phyloP scores from a whole-genome alignment of 202 grass and related monocot genomes.

The Panicum virgatum region DNA sequence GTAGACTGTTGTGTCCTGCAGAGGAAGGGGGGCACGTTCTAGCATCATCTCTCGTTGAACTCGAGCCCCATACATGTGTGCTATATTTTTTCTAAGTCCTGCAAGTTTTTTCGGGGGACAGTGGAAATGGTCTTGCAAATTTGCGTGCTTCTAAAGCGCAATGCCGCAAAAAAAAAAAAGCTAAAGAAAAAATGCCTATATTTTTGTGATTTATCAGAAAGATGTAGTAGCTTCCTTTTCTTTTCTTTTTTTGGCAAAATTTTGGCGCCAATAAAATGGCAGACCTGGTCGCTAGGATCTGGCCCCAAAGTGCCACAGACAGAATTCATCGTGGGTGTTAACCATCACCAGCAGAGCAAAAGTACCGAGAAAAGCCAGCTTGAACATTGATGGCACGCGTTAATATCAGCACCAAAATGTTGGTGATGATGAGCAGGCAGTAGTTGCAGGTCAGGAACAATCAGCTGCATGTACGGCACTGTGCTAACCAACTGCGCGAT shows the following conservation, averaged over 20 bases:
- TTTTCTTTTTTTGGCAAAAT: background rate
- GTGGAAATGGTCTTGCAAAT: background rate
- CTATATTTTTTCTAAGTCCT: background rate
- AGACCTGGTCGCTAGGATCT: background rate
- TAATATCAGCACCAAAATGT: background rate
- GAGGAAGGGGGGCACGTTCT: background rate
- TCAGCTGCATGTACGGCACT: background rate
- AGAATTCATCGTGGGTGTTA: background rate
- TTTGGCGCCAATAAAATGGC: background rate
- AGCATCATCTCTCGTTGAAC: background rate
- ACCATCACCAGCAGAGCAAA: conserved; percentile 13
- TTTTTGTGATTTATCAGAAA: background rate
- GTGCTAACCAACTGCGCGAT: conserved; percentile 23
- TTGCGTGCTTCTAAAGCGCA: background rate
- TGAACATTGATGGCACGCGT: background rate
- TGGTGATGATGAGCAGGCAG: background rate
- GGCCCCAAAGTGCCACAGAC: background rate
- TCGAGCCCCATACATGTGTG: conserved; percentile 26
- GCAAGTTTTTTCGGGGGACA: background rate
- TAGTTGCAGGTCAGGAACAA: background rate
- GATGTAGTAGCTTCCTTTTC: too few species aligned
- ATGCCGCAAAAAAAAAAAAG: background rate
- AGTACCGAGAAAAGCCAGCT: conserved; percentile 10
- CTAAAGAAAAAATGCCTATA: background rate
- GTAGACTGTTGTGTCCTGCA: background rate